Percentiles rank a stretch among this genome's conserved stretches.
Conservation (phyloP, 768 basidiomycete species). For the Leccinum uliginosum region DNA sequence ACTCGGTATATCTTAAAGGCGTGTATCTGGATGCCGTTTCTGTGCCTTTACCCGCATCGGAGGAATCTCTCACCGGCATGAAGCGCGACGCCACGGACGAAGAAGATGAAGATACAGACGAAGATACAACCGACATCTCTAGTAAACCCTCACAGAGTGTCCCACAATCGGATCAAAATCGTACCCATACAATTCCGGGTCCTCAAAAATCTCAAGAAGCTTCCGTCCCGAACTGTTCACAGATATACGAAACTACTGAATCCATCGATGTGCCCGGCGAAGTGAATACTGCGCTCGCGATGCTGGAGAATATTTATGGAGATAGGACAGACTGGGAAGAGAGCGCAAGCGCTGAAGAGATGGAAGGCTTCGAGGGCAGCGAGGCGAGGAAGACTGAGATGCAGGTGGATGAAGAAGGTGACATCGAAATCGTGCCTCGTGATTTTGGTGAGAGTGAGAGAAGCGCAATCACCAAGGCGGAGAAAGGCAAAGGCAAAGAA, state of each 20-base stretch:
- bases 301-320: constrained; percentile 54
- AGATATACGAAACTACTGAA: not conserved
- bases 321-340: constrained; percentile 56
- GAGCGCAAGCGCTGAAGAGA: constrained; percentile 53
- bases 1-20: constrained; percentile 66
- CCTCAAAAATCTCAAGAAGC: not conserved
- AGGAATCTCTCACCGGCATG: not conserved
- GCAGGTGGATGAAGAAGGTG: constrained; percentile 24
- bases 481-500: constrained; percentile 30
- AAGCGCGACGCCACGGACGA: not conserved
- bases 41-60: not conserved
- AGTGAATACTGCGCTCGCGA: constrained; percentile 15
- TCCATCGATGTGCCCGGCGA: constrained; percentile 12
- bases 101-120: not conserved
- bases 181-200: not conserved
- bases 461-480: not conserved
- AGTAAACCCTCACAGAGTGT: not conserved
- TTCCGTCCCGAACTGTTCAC: not conserved
- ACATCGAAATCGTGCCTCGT: constrained; percentile 16
- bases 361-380: constrained; percentile 36
- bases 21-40: constrained; percentile 50
- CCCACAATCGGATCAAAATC: not conserved
- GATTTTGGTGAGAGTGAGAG: not conserved
- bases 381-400: not conserved
- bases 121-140: not conserved